Base-by-base conservation (phyloP, 2,329 filamentous ascomycete genomes). In the Pezicula radicicola region DNA sequence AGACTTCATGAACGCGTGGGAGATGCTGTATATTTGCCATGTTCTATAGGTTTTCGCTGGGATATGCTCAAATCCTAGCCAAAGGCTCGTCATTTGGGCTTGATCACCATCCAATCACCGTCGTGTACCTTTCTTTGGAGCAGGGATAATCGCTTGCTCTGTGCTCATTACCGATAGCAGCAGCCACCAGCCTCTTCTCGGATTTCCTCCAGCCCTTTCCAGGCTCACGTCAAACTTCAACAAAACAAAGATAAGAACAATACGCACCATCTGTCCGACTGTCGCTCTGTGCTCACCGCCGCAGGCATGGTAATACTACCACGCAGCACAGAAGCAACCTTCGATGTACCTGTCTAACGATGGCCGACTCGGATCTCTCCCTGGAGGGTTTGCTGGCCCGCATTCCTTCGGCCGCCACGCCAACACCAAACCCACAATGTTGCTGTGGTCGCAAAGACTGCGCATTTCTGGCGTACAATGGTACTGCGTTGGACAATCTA, bases 371-470 rank as follows among this genome's bases (percentile, higher is more conserved):
- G 27, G 19, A 13, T 33, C 30, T 33, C 2, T 33, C 30, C 21
- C 12, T 45, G 42, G 42, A 45, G 42, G 42, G 19, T 30, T 15
- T 45, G n/a, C 27, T 45, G 42, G 42, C 42, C 42, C 42, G 42
- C 42, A 45, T 45, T 45, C 42, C 42, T 28, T 33, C 19, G 19
- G 27, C 19, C 27, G 42, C 27, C 27, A 12, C 42, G 72, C 70
- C 16, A 64, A 58, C 53, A 18, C 56, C 60, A 19, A 52, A 56
- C 30, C 51, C 60, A 18, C 57, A 66, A 46, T 97, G 94, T 77
- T 99, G 93, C 74, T 99, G 93, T 74, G 92, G 91, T 51, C 85
- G 84, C 59, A 68, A 77, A 56, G 85, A 91, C 63, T 97, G 93
- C 71, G 80, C 85, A 60, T 90, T 88, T 67, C 79, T 97, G 56